phyloP scores from a whole-genome alignment of 768 basidiomycete species.

The Lactifluus subvellereus region DNA sequence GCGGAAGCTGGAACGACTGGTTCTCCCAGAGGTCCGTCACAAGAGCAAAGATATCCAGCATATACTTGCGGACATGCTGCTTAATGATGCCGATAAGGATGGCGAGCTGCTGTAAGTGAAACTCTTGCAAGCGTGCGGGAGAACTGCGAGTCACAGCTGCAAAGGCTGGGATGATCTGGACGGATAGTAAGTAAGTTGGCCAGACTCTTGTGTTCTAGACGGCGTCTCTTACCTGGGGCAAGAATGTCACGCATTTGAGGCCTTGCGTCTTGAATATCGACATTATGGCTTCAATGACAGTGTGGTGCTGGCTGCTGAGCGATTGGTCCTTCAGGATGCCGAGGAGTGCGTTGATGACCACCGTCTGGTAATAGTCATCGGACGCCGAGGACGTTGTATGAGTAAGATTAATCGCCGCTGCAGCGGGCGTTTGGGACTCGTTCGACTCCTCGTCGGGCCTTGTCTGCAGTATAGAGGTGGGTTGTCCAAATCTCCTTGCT shows the following conservation, averaged over 20 bases:
- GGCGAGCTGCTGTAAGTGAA: constrained; percentile 91
- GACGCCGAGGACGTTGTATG: constrained; percentile 60
- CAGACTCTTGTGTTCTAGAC: background rate
- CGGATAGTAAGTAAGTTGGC: background rate
- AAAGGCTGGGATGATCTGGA: constrained; percentile 91
- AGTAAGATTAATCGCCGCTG: constrained; percentile 60
- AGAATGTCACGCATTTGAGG: constrained; percentile 89
- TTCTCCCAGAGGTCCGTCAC: constrained; percentile 92
- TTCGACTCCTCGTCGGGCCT: constrained; percentile 57
- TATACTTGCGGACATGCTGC: constrained; percentile 92
- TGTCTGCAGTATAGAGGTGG: constrained; percentile 33
- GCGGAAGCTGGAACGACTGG: constrained; percentile 74
- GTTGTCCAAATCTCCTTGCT: background rate
- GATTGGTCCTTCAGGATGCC: constrained; percentile 86
- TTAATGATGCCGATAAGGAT: constrained; percentile 95
- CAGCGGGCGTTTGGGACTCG: constrained; percentile 47
- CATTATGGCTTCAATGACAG: constrained; percentile 97
- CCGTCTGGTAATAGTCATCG: constrained; percentile 97
- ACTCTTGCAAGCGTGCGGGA: constrained; percentile 79
- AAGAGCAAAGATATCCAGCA: constrained; percentile 76
- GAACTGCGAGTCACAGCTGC: constrained; percentile 79
- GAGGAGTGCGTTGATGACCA: constrained; percentile 84
- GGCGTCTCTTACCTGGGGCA: constrained; percentile 66
- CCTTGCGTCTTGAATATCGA: constrained; percentile 98
- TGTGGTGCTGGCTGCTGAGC: constrained; percentile 80